Percentiles rank a stretch among this genome's conserved stretches.
Evolutionary conservation across 2,329 filamentous ascomycete species (phyloP).

Genomic region (Incumbomyces delicatus): DNA sequence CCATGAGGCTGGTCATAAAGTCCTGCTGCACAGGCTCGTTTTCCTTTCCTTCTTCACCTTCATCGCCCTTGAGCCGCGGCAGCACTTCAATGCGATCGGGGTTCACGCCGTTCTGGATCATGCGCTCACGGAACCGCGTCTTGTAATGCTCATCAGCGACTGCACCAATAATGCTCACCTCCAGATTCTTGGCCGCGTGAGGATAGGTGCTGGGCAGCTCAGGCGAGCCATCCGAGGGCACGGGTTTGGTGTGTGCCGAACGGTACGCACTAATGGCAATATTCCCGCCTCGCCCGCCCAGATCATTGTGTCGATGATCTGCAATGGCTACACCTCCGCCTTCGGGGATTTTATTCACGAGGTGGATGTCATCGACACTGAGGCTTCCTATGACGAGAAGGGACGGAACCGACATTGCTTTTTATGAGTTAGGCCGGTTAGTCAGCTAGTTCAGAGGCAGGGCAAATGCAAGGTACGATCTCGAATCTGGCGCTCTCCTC

Average conservation of each 20-base stretch:
- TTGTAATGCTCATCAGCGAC: neutral
- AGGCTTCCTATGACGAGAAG: neutral
- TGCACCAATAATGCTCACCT: neutral
- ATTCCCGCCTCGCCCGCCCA: constrained; percentile 14
- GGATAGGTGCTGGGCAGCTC: neutral
- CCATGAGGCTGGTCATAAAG: constrained; percentile 35
- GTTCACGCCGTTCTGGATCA: neutral
- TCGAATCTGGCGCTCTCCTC: no score
- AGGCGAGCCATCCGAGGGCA: neutral
- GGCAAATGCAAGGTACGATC: no score
- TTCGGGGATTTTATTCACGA: neutral
- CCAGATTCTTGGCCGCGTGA: neutral
- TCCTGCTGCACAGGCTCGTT: constrained; percentile 40
- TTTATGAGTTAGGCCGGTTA: neutral
- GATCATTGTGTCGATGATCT: neutral
- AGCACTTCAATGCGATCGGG: constrained; percentile 28
- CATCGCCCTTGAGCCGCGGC: no score
- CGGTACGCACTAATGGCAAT: constrained; percentile 13
- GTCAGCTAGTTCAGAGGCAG: no score
- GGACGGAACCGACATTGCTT: neutral
- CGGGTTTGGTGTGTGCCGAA: constrained; percentile 6
- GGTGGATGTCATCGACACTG: neutral
- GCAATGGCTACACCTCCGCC: neutral
- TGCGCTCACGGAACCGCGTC: neutral
- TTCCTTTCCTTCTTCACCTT: constrained; percentile 7